Evolutionary conservation across 2,329 filamentous ascomycete genomes (phyloP).

Genomic region (Colletotrichum gigasporum): DNA sequence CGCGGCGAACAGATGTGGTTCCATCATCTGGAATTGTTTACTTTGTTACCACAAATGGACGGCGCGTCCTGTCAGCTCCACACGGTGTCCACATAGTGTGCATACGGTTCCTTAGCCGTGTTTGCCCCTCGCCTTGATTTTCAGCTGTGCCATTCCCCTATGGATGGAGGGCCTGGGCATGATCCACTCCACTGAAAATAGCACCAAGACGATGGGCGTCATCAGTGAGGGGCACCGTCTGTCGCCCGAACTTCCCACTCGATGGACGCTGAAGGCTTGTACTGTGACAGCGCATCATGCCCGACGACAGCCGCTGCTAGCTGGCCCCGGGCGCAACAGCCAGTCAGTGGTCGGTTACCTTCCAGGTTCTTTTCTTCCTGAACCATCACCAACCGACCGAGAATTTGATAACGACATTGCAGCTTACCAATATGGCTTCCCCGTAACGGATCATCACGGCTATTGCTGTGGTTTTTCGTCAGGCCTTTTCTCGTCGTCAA

Average conservation of each 20-base stretch:
- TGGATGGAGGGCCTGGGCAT: background rate
- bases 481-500: conserved; percentile 34
- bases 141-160: background rate
- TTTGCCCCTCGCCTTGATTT: background rate
- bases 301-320: conserved; percentile 2
- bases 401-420: conserved; percentile 13
- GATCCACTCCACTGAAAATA: background rate
- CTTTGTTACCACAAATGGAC: conserved; percentile 36
- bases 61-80: conserved; percentile 17
- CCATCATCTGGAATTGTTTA: conserved; percentile 37
- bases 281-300: conserved; percentile 30
- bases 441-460: conserved; percentile 61
- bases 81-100: background rate
- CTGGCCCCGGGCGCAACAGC: conserved; percentile 14
- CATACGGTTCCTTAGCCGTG: background rate
- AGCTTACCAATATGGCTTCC: conserved; percentile 50
- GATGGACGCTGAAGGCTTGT: background rate
- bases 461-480: conserved; percentile 57
- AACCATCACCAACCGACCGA: conserved; percentile 1
- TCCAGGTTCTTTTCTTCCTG: conserved; percentile 33
- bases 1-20: conserved; percentile 26
- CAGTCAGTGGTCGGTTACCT: conserved; percentile 14
- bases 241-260: conserved; percentile 18
- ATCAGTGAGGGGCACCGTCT: conserved; percentile 28
- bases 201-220: conserved; percentile 15